phyloP scores from a whole-genome alignment of 306 rosid species.

The Quercus variabilis region DNA sequence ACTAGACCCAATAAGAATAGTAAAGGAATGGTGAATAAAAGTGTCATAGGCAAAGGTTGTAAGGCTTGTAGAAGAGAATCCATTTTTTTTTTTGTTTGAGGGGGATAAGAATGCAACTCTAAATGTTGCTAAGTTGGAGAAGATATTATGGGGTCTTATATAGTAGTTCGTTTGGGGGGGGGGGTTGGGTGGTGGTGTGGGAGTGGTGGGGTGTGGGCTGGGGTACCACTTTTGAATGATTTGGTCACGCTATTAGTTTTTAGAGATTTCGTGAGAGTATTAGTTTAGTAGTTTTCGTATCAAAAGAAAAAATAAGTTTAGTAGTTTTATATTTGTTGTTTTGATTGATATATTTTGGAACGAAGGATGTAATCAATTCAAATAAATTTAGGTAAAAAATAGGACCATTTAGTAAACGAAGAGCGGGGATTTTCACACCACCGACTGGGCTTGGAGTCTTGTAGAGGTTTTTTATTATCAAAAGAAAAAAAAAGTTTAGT shows the following conservation, averaged over 20 bases:
- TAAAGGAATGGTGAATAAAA: slow-evolving; percentile 27
- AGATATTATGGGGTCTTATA: slow-evolving; percentile 22
- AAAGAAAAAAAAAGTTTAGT: no score
- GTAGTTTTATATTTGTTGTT: background rate
- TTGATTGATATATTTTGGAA: no score
- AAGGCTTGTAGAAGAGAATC: slow-evolving; percentile 27
- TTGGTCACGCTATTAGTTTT: background rate
- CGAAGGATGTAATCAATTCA: no score
- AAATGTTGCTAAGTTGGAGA: slow-evolving; percentile 33
- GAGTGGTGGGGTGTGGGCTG: background rate
- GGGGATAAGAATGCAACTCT: slow-evolving; percentile 25
- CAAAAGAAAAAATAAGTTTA: no score
- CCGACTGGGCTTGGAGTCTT: no score
- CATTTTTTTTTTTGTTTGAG: slow-evolving; percentile 10
- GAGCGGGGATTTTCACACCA: no score
- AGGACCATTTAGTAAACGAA: no score
- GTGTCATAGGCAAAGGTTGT: slow-evolving; percentile 20
- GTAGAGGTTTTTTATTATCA: no score
- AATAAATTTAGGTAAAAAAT: no score
- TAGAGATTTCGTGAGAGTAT: background rate
- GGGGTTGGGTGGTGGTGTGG: no score
- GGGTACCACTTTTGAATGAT: no score
- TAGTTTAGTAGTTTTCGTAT: background rate
- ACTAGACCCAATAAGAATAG: slow-evolving; percentile 26
- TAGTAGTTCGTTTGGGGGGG: background rate